Evolutionary conservation across 106 monocot genomes (phyloP).

Genomic region (Vanilla planifolia): DNA sequence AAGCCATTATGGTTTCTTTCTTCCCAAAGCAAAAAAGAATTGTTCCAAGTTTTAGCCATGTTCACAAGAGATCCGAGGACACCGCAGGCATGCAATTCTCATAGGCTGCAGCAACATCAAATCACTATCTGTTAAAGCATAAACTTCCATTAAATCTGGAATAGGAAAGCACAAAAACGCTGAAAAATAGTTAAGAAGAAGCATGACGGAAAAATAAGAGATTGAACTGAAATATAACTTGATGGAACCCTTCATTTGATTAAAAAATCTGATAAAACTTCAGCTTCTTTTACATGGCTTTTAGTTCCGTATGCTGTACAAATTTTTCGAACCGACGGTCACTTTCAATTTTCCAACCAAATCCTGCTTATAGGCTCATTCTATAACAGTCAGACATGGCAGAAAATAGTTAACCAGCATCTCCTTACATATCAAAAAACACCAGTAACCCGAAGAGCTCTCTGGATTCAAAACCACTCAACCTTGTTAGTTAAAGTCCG

Average conservation of each 20-base stretch:
- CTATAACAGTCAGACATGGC: background rate
- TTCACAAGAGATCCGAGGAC: too few species aligned
- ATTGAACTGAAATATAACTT: background rate
- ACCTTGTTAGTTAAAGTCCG: background rate
- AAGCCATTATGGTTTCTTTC: too few species aligned
- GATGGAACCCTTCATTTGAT: constrained; percentile 13
- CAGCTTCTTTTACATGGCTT: constrained; percentile 20
- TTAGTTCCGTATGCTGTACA: constrained; percentile 20
- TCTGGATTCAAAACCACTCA: background rate
- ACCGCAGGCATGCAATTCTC: too few species aligned
- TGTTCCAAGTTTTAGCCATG: too few species aligned
- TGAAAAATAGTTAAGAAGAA: too few species aligned
- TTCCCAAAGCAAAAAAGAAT: too few species aligned
- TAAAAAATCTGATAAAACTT: constrained; percentile 9
- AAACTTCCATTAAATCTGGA: too few species aligned
- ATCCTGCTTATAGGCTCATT: background rate
- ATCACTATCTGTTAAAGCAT: too few species aligned
- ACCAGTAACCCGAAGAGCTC: background rate
- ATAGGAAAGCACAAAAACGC: too few species aligned
- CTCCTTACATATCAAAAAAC: background rate
- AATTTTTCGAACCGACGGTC: background rate
- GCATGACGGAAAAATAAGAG: background rate
- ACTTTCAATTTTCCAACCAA: background rate
- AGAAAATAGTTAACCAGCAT: background rate
- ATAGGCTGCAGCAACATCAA: too few species aligned